Conservation (phyloP, 2,329 filamentous ascomycete species). For the Bipolaris zeicola region DNA sequence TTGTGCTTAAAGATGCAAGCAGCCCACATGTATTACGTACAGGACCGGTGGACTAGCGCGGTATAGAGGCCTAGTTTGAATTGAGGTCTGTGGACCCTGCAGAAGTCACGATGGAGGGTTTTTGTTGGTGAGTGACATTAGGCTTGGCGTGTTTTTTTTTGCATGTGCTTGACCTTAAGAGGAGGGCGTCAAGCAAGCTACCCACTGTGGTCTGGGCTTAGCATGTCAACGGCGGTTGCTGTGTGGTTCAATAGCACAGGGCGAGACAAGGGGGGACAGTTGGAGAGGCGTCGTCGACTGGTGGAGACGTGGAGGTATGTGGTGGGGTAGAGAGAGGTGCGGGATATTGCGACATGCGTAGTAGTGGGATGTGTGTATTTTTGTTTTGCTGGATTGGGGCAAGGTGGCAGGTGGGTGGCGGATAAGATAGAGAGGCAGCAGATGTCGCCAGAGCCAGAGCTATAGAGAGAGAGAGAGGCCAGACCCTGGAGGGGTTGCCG, state of each 20-base stretch:
- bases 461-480: constrained; percentile 1
- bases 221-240: constrained; percentile 7
- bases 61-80: constrained; percentile 16
- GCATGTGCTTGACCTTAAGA: constrained; percentile 20
- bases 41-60: constrained; percentile 19
- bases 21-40: constrained; percentile 30
- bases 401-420: not conserved
- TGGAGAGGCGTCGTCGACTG: not conserved
- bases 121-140: constrained; percentile 5
- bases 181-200: constrained; percentile 10
- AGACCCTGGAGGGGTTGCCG: constrained; percentile 35
- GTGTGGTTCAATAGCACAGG: constrained; percentile 8
- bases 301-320: not conserved
- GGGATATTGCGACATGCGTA: too few species aligned
- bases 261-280: not conserved
- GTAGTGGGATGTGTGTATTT: not conserved
- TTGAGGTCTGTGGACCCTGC: constrained; percentile 18
- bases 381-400: not conserved
- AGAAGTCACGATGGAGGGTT: constrained; percentile 1
- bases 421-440: not conserved
- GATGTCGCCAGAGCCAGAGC: not conserved
- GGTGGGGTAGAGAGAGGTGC: too few species aligned
- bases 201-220: constrained; percentile 20
- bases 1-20: constrained; percentile 19
- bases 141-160: constrained; percentile 11